Percentiles rank a stretch among this genome's conserved stretches.
These are phyloP conservation scores for Claviceps purpurea DNA, from an alignment of 2,329 filamentous ascomycete species.

Conservation along the genomic window DNA sequence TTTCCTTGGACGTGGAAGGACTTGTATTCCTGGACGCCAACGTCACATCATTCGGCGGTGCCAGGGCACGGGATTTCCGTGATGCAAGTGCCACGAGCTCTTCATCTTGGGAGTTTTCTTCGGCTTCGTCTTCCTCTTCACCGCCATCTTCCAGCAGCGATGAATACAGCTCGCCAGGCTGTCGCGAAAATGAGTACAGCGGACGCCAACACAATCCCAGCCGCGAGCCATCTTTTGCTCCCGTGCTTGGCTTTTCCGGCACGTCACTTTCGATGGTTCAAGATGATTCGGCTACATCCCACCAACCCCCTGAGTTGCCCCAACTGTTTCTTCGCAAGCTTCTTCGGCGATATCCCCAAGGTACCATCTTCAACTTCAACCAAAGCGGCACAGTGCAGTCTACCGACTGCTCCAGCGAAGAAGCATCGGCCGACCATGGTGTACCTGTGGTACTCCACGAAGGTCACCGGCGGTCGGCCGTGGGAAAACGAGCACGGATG, in stretches of 20 bases:
- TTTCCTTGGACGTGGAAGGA: background rate
- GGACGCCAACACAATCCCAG: background rate
- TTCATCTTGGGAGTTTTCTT: constrained; percentile 5
- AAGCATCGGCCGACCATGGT: constrained; percentile 2
- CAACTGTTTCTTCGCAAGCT: constrained; percentile 27
- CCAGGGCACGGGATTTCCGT: background rate
- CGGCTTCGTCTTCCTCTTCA: constrained; percentile 5
- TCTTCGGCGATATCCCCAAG: constrained; percentile 29
- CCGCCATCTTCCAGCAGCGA: constrained; percentile 10
- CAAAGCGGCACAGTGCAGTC: constrained; percentile 21
- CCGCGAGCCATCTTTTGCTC: background rate
- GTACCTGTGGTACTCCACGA: background rate
- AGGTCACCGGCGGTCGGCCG: background rate
- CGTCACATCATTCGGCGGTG: constrained; percentile 1
- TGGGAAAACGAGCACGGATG: constrained; percentile 2
- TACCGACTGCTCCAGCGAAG: constrained; percentile 16
- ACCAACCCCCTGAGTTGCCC: constrained; percentile 15
- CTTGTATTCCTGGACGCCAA: constrained; percentile 1
- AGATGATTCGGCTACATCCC: constrained; percentile 12
- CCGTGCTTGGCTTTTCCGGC: constrained; percentile 25
- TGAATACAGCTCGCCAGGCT: constrained; percentile 6
- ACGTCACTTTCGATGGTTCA: constrained; percentile 17
- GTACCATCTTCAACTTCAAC: constrained; percentile 32
- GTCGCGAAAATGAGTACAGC: constrained; percentile 1
- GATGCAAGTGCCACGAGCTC: constrained; percentile 16